Conservation (phyloP, 768 basidiomycete genomes). For the Termitomyces sp. region DNA sequence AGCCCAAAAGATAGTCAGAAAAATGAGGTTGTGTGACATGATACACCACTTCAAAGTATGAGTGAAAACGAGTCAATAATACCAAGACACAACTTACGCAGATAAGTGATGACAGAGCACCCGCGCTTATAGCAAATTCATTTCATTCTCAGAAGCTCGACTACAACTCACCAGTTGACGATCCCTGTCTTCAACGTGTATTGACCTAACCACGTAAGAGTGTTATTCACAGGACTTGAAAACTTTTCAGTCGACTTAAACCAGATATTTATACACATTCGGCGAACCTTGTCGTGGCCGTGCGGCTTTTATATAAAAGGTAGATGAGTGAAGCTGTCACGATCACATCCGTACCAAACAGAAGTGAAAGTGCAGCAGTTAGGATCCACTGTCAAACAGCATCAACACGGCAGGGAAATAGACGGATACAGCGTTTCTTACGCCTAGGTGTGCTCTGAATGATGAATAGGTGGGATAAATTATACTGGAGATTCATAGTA, state of each 20-base stretch:
- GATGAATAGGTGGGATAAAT: conserved; percentile 1
- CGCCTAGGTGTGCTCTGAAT: conserved; percentile 1
- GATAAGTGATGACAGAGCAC: conserved; percentile 5
- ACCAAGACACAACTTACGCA: background rate
- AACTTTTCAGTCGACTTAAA: background rate
- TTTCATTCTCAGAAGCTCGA: background rate
- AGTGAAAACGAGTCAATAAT: background rate
- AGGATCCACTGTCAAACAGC: conserved; percentile 3
- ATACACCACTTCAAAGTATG: background rate
- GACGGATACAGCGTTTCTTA: background rate
- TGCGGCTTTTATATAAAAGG: conserved; percentile 4
- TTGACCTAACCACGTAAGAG: background rate
- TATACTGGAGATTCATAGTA: background rate
- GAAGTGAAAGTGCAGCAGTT: conserved; percentile 1
- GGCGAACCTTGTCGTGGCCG: background rate
- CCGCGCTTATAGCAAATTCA: background rate
- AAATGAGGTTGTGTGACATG: conserved; percentile 8
- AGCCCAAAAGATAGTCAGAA: conserved; percentile 6
- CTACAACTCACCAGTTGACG: conserved; percentile 1
- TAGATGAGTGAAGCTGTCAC: conserved; percentile 3
- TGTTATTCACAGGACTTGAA: conserved; percentile 2
- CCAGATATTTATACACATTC: no score
- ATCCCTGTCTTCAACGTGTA: conserved; percentile 7
- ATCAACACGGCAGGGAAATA: background rate
- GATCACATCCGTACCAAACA: background rate